phyloP scores from a whole-genome alignment of 139 green algal genomes.

The Mychonastes homosphaera region DNA sequence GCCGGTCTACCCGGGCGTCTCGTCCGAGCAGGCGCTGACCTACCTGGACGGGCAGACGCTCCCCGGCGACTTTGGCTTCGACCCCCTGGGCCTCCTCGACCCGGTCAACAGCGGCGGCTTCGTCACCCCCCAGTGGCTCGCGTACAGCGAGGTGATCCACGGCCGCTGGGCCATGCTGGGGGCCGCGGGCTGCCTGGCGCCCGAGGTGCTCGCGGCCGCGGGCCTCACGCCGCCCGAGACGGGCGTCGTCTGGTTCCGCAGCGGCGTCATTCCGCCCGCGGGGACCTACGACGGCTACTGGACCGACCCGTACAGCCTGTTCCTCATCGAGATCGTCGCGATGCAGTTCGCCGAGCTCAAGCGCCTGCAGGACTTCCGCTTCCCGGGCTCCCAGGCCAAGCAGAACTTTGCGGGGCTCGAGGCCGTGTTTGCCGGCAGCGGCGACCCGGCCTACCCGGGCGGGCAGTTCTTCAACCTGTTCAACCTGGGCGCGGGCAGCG shows the following conservation, averaged over 20 bases:
- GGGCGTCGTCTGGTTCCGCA: constrained; percentile 71
- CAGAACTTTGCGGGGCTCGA: constrained; percentile 96
- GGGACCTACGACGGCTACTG: constrained; percentile 73
- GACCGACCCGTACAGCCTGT: constrained; percentile 85
- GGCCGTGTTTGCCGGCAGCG: constrained; percentile 62
- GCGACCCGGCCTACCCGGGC: constrained; percentile 88
- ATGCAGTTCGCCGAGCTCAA: constrained; percentile 95
- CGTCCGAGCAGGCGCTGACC: too few species aligned
- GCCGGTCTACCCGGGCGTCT: too few species aligned
- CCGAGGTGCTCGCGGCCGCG: constrained; percentile 73
- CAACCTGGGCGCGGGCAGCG: constrained; percentile 70
- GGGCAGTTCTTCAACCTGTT: constrained; percentile 94
- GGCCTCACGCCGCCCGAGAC: constrained; percentile 76
- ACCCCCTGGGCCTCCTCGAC: constrained; percentile 68
- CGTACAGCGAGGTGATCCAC: constrained; percentile 45
- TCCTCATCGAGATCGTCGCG: constrained; percentile 84
- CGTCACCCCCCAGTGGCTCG: constrained; percentile 86
- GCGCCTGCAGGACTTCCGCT: constrained; percentile 64
- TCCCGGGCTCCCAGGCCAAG: constrained; percentile 82
- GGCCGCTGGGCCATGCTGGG: constrained; percentile 91
- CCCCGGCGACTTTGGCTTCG: constrained; percentile 51
- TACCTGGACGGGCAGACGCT: too few species aligned
- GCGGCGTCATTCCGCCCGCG: constrained; percentile 77
- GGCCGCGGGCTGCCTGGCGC: constrained; percentile 84
- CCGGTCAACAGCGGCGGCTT: constrained; percentile 82